Conservation (phyloP, 306 rosid species). For the Hippophae gyantsensis region DNA sequence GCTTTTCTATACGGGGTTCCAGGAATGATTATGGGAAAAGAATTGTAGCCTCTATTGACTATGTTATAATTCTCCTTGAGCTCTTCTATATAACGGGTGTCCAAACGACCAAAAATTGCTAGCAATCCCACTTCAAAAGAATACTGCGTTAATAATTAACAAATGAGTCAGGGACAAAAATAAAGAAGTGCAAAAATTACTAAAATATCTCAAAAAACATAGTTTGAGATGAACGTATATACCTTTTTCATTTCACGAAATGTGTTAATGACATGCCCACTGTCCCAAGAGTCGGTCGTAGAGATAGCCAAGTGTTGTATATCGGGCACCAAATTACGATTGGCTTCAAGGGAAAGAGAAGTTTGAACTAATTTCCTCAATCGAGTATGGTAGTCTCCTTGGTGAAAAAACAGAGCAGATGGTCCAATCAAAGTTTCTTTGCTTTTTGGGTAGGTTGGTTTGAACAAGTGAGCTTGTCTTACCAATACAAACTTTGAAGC, state of each 20-base stretch:
- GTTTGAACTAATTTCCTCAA: slow-evolving; percentile 58
- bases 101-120: slow-evolving; percentile 59
- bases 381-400: slow-evolving; percentile 60
- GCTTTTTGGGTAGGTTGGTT: slow-evolving; percentile 83
- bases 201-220: slow-evolving; percentile 8
- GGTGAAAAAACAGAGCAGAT: slow-evolving; percentile 81
- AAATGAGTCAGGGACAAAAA: slow-evolving; percentile 4
- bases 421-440: slow-evolving; percentile 86
- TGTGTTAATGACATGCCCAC: slow-evolving; percentile 33
- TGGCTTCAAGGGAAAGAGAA: slow-evolving; percentile 47
- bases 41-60: slow-evolving; percentile 80
- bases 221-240: slow-evolving; percentile 11
- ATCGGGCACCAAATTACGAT: slow-evolving; percentile 34
- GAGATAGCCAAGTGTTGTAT: slow-evolving; percentile 46
- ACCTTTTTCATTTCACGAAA: slow-evolving; percentile 80
- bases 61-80: slow-evolving; percentile 62
- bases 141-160: slow-evolving; percentile 36
- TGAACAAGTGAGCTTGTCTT: slow-evolving; percentile 68
- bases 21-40: slow-evolving; percentile 55
- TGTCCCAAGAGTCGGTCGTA: slow-evolving; percentile 54
- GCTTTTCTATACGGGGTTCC: slow-evolving; percentile 80
- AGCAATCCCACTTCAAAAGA: slow-evolving; percentile 71
- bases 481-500: slow-evolving; percentile 76
- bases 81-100: slow-evolving; percentile 37
- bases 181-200: not conserved